Percentiles rank a stretch among this genome's conserved stretches.
Conservation (phyloP, 2,329 filamentous ascomycete species). For the Aspergillus hortae region DNA sequence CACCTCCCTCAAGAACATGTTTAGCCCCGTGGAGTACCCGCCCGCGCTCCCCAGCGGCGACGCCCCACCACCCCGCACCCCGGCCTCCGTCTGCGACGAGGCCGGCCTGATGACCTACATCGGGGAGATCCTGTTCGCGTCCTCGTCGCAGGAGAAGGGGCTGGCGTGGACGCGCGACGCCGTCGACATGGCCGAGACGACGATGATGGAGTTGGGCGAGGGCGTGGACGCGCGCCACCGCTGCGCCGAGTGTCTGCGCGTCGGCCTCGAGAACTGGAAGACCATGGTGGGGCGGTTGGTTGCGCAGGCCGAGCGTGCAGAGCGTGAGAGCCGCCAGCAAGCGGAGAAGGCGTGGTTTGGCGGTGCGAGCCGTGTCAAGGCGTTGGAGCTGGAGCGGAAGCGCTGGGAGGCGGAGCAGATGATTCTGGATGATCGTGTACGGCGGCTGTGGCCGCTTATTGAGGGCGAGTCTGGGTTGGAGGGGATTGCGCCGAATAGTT, state of each 20-base stretch:
- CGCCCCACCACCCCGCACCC: slow-evolving; percentile 60
- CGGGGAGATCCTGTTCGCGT: slow-evolving; percentile 84
- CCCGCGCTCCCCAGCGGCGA: slow-evolving; percentile 67
- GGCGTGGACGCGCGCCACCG: slow-evolving; percentile 43
- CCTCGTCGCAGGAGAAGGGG: slow-evolving; percentile 63
- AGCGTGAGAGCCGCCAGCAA: slow-evolving; percentile 31
- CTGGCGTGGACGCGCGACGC: slow-evolving; percentile 87
- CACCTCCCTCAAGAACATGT: slow-evolving; percentile 38
- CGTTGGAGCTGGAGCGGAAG: slow-evolving; percentile 28
- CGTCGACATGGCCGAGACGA: slow-evolving; percentile 73
- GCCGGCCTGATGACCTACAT: slow-evolving; percentile 85
- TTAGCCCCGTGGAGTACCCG: slow-evolving; percentile 63
- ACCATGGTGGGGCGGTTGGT: slow-evolving; percentile 70
- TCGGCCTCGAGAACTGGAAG: slow-evolving; percentile 77
- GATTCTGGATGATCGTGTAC: slow-evolving; percentile 35
- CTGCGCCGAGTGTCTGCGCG: slow-evolving; percentile 73
- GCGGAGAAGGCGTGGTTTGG: slow-evolving; percentile 33
- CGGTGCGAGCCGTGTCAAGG: slow-evolving; percentile 23
- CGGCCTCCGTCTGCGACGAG: slow-evolving; percentile 73
- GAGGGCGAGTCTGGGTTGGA: slow-evolving; percentile 29
- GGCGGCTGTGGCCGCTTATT: slow-evolving; percentile 26
- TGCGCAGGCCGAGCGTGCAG: slow-evolving; percentile 35
- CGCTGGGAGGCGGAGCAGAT: slow-evolving; percentile 41
- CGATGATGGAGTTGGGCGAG: slow-evolving; percentile 37
- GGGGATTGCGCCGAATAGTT: slow-evolving; percentile 26